These are phyloP conservation scores for Hibiscus tridactylites DNA, from an alignment of 345 rosid species.

Conservation along the genomic window DNA sequence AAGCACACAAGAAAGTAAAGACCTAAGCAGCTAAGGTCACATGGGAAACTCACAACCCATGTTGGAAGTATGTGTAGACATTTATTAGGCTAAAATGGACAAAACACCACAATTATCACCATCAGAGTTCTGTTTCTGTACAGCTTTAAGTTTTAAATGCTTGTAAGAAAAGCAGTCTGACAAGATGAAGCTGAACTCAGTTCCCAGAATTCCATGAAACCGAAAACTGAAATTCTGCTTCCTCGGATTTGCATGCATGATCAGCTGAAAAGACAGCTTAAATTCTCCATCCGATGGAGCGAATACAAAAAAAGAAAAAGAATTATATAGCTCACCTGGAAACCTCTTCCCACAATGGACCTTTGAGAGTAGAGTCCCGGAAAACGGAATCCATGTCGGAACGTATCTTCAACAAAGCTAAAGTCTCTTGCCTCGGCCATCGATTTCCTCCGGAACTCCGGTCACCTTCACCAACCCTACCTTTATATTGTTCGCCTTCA, in stretches of 20 bases:
- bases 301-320: neutral
- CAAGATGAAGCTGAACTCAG: neutral
- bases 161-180: neutral
- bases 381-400: constrained; percentile 64
- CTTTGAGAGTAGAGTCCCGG: constrained; percentile 64
- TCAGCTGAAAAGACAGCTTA: neutral
- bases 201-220: constrained; percentile 2
- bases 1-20: neutral
- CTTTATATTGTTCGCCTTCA: constrained; percentile 35
- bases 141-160: neutral
- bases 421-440: constrained; percentile 76
- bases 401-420: constrained; percentile 62
- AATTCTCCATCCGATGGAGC: neutral
- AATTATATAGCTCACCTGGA: constrained; percentile 31
- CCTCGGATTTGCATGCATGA: neutral
- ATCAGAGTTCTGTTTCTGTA: neutral
- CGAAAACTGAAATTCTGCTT: neutral
- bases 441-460: constrained; percentile 58
- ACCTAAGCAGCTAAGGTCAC: constrained; percentile 2
- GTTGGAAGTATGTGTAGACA: constrained; percentile 10
- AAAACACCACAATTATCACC: constrained; percentile 1
- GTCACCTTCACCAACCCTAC: constrained; percentile 15
- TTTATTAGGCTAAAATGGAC: neutral
- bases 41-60: constrained; percentile 9
- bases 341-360: constrained; percentile 61